phyloP scores from a whole-genome alignment of 2,329 filamentous ascomycete species.

The Talaromyces amestolkiae region DNA sequence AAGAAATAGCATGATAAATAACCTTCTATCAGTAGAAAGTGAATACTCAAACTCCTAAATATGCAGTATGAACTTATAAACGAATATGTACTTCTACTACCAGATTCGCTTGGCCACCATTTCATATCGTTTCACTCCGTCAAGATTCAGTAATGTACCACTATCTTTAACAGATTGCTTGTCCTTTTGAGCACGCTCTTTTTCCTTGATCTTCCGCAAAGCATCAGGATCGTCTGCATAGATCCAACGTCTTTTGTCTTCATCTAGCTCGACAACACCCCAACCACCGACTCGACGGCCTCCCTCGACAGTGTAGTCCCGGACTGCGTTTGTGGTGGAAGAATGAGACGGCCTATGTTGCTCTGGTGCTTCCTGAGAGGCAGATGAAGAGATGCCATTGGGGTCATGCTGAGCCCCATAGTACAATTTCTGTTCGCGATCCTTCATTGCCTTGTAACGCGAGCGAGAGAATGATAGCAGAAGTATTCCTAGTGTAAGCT shows the following conservation, averaged over 20 bases:
- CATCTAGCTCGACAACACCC: conserved; percentile 81
- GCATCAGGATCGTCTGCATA: conserved; percentile 81
- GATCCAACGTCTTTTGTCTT: conserved; percentile 81
- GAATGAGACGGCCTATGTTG: conserved; percentile 17
- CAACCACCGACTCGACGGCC: conserved; percentile 76
- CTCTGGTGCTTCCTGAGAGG: not conserved
- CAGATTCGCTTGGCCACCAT: conserved; percentile 98
- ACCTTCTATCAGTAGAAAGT: not conserved
- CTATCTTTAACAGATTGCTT: conserved; percentile 43
- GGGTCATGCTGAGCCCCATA: not conserved
- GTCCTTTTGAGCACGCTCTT: conserved; percentile 62
- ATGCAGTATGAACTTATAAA: not conserved
- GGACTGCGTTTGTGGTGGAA: conserved; percentile 22
- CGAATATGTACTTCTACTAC: conserved; percentile 48
- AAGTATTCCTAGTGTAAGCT: conserved; percentile 83
- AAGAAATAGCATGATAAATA: not conserved
- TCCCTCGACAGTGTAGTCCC: conserved; percentile 63
- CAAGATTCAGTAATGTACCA: conserved; percentile 59
- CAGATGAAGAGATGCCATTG: not conserved
- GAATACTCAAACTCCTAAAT: not conserved
- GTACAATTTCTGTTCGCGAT: conserved; percentile 53
- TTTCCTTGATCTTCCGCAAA: conserved; percentile 61
- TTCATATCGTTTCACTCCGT: conserved; percentile 74
- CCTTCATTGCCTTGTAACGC: conserved; percentile 78
- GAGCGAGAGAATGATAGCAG: conserved; percentile 75